Evolutionary conservation across 257 asterid genomes (phyloP).

Genomic region (Solanum phureja): DNA sequence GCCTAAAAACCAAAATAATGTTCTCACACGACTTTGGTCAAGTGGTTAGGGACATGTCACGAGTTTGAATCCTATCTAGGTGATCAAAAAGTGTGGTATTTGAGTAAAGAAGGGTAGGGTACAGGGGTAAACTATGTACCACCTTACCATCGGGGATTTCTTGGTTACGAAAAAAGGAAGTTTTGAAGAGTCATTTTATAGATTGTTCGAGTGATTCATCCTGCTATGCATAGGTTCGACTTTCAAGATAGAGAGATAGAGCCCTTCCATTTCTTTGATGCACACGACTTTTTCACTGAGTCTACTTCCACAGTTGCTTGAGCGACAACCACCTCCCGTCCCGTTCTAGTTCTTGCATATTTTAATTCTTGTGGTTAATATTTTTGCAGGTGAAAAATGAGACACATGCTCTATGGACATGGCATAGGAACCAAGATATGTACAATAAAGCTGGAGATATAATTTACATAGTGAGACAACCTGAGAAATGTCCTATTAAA

Average conservation of each 20-base stretch:
- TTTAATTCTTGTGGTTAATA: neutral
- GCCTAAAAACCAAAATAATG: neutral
- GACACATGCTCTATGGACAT: slow-evolving; percentile 91
- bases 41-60: neutral
- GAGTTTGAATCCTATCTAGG: neutral
- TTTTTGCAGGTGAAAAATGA: slow-evolving; percentile 61
- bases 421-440: slow-evolving; percentile 93
- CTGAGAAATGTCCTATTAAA: slow-evolving; percentile 43
- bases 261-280: neutral
- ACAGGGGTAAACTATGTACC: neutral
- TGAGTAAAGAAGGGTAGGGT: neutral
- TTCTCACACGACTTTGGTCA: neutral
- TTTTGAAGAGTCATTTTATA: neutral
- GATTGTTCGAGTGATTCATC: neutral
- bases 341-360: neutral
- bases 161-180: neutral
- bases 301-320: neutral
- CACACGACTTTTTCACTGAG: neutral
- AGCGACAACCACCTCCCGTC: neutral
- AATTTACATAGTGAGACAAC: slow-evolving; percentile 79
- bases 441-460: slow-evolving; percentile 62
- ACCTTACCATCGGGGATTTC: neutral
- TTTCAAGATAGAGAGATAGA: neutral
- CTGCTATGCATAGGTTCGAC: neutral
- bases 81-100: neutral